These are phyloP conservation scores for Metschnikowia noctiluminum DNA, from an alignment of 805 yeast species.

Conservation along the genomic window DNA sequence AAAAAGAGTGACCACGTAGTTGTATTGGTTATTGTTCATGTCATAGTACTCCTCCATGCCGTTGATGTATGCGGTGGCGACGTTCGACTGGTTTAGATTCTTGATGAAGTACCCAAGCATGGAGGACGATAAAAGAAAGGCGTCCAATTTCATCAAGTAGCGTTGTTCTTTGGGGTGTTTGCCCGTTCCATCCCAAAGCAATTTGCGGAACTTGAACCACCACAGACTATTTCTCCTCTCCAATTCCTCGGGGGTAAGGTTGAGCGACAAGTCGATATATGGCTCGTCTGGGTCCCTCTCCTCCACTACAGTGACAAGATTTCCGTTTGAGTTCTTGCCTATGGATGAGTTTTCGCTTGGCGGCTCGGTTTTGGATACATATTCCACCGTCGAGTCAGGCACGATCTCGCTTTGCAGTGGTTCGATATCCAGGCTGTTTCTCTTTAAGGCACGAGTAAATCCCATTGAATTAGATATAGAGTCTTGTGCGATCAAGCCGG, in stretches of 20 bases:
- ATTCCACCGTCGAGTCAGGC: not conserved
- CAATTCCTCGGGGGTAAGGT: not conserved
- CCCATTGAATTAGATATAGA: not conserved
- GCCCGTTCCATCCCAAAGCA: slow-evolving; percentile 38
- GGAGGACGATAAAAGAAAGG: slow-evolving; percentile 22
- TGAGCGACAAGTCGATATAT: not conserved
- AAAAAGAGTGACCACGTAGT: slow-evolving; percentile 16
- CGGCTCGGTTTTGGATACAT: not conserved
- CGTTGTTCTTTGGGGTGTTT: slow-evolving; percentile 35
- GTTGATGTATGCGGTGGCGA: slow-evolving; percentile 18
- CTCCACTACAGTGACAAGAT: not conserved
- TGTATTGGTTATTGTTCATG: slow-evolving; percentile 18
- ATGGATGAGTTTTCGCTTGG: not conserved
- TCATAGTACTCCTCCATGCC: slow-evolving; percentile 18
- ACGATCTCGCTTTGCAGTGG: not conserved
- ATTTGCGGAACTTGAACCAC: slow-evolving; percentile 17
- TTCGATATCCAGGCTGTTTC: not conserved
- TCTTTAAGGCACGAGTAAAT: not conserved
- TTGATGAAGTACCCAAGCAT: slow-evolving; percentile 21
- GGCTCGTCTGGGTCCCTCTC: not conserved
- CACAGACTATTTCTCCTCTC: not conserved
- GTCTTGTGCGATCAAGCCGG: no score
- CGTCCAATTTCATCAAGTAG: slow-evolving; percentile 34
- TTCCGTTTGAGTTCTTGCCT: not conserved
- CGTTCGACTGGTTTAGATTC: slow-evolving; percentile 17